Base-by-base conservation (phyloP, 106 monocot genomes). In the Platanthera guangdongensis region DNA sequence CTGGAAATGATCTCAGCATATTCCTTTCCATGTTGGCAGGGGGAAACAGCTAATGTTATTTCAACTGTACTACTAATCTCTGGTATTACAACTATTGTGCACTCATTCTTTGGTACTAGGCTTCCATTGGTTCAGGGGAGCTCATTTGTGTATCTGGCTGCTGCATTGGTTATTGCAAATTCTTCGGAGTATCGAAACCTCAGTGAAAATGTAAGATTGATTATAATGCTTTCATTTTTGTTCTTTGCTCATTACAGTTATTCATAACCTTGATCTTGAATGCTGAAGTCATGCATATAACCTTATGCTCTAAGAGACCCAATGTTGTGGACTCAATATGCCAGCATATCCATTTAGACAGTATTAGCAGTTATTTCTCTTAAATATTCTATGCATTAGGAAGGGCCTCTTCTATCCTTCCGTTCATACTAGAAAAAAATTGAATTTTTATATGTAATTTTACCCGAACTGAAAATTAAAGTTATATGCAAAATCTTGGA, bases 61-160 rank as follows among this genome's bases (percentile, higher is more conserved):
- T 94, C 99, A 19, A 94, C 99, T 51, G 92, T 94, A 90, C 83
- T 99, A 16, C 73, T 99, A 64, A 51, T 99, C n/a, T 85, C 99
- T 69, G 99, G 99, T 81, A 4, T 99, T 74, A 88, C 99, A 54
- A 99, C 99, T 78, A 84, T 94, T 78, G 60, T 99, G 57, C 94
- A 99, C 59, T 82, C 90, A 48, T 88, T 85, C 78, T 86, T 99
- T 28, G 99, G 99, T 62, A 88, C 85, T 65, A 83, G 99, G 64
- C 92, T 99, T 82, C 99, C 99, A 62, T 83, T 99, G 81, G 92
- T 99, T 71, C 99, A 99, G 76, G 99, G 99, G 78, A 94, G 94
- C 74, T 94, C 99, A 51, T 99, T 99, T 88, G 90, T 92, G 28
- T 99, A 90, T 82, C 74, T 99, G 70, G 94, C 99, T 75, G 92